These are phyloP conservation scores for Ceratobasidium papillatum DNA, from an alignment of 1,284 basidiomycete species.

Conservation along the genomic window DNA sequence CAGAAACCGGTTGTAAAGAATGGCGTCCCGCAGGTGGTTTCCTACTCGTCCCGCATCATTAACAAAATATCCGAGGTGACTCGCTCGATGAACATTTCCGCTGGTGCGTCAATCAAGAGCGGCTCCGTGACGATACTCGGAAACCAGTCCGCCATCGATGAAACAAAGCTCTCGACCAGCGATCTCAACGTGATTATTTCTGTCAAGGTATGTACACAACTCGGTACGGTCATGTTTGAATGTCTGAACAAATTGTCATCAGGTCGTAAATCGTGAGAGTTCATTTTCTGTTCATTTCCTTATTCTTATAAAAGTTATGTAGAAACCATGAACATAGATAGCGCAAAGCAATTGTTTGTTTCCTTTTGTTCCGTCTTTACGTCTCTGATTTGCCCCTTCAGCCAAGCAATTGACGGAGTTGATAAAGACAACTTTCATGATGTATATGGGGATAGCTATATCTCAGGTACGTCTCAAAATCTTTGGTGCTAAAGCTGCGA, in stretches of 20 bases:
- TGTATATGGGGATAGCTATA: conserved; percentile 14
- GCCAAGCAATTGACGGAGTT: background rate
- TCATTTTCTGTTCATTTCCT: background rate
- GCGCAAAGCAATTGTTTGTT: background rate
- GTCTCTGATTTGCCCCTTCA: background rate
- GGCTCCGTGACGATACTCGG: background rate
- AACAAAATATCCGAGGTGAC: conserved; percentile 7
- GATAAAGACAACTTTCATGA: background rate
- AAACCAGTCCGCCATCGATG: conserved; percentile 11
- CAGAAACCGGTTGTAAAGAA: background rate
- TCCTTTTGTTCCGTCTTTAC: background rate
- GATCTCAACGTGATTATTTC: conserved; percentile 3
- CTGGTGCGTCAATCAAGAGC: conserved; percentile 9
- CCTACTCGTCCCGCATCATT: conserved; percentile 9
- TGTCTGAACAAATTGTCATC: background rate
- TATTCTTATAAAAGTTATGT: background rate
- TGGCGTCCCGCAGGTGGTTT: conserved; percentile 5
- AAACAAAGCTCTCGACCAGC: conserved; percentile 1
- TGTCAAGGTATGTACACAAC: background rate
- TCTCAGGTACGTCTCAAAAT: background rate
- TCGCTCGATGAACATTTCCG: conserved; percentile 6
- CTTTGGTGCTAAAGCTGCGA: background rate
- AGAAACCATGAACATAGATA: background rate
- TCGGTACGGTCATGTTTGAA: background rate
- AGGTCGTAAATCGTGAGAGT: background rate